Base-by-base conservation (phyloP, 345 rosid genomes). In the Corymbia maculata region DNA sequence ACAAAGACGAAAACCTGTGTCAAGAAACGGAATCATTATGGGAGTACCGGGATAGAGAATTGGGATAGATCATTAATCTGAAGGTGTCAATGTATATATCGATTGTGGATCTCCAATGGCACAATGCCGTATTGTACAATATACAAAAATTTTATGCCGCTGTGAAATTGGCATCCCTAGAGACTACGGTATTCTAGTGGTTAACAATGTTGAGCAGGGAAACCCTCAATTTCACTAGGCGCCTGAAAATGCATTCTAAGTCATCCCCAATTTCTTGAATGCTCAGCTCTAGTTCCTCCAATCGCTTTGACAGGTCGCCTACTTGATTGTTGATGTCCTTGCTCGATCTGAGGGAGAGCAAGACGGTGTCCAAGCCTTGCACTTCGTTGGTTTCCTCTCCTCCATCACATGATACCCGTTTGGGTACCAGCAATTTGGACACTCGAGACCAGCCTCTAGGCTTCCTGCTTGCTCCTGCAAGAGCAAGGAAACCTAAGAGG, bases 381-480 rank as follows among this genome's bases (percentile, higher is more conserved):
- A 68, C 79, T 32, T 68, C 45, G 8, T 32, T 32, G 79, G 24
- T 32, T 32, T 32, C 79, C 22, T 32, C 19, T 32, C 79, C 79
- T 32, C 45, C 12, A 1, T 68, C 79, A 30, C 22, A 8, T 16
- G 79, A 68, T 53, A 57, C 88, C 21, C 87, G 90, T 87, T 87
- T 92, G 8, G 88, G 32, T 14, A 30, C 79, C 86, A 91, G 61
- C 19, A 91, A 10, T 88, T 92, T 92, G 8, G 91, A 89, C 24
- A 91, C 53, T 2, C 88, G 14, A 21, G 89, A 84, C 91, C 84
- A 86, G 86, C 86, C 45, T 2, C 79, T 68, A 32, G 79, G 22
- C 45, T 16, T 90, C 6, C 88, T 87, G 88, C 92, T 89, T 52
- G 84, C 51, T 42, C 87, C 88, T n/a, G 70, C 32, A 26, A 26